Base-by-base conservation (phyloP, 2,329 filamentous ascomycete species). In the Trichoderma endophyticum region DNA sequence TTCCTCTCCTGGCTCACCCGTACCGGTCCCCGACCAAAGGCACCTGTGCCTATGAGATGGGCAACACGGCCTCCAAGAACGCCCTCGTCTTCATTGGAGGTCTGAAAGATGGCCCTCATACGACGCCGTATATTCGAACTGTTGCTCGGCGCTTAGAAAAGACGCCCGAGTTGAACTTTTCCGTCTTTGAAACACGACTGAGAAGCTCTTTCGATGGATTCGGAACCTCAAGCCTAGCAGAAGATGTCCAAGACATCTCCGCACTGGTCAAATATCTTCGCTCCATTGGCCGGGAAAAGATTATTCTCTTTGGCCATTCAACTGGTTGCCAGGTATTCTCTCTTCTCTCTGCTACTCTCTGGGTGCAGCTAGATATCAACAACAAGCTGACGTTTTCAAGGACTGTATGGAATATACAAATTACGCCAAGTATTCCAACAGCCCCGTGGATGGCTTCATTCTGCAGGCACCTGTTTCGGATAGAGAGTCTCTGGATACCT, bases 401-500 rank as follows among this genome's bases (percentile, higher is more conserved):
- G 88, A 89, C 75, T 88, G 85, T 73, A 86, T 89, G 80, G 86
- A 86, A 74, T 90, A 89, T 71, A 82, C 82, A 24, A 80, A 84
- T 68, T 83, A 83, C 28, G 78, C 79, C 63, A 83, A 83, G 74
- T 76, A 84, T 43, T 77, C 77, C 6, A 80, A 81, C 54, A 82
- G 87, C 14, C 87, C 88, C 0, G 82, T 97, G 2, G 89, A 96
- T 73, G 94, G 92, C 43, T 90, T 90, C 63, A 91, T 97, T 59
- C 82, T 97, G 70, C 94, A 97, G 80, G 93, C 91, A 0, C 90
- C 93, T 0, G 90, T 95, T 4, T 93, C 90, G 1, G 94, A 97
- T 79, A 86, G 93, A 34, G 91, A 97, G 79, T 88, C 86, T 0
- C 77, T 92, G 12, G 81, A 81, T 3, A 77, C 82, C 4, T 78